Base-by-base conservation (phyloP, 148 eudicot species). In the Beta vulgaris region DNA sequence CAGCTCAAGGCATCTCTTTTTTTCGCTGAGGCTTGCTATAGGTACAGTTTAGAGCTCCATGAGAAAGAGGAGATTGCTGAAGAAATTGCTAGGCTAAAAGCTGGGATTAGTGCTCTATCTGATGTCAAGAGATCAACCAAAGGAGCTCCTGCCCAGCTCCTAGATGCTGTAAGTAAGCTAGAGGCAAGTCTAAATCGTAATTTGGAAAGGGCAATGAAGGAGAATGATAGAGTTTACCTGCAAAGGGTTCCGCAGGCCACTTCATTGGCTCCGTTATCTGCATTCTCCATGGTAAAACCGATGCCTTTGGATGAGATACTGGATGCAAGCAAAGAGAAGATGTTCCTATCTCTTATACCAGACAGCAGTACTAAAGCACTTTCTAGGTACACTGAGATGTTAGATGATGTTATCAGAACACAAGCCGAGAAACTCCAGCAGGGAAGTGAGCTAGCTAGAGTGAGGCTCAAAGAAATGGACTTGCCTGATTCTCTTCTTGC, bases 351-450 rank as follows among this genome's bases (percentile, higher is more conserved):
- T 80, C 89, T 95, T 78, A 91, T 95, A 61, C 99, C 99, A 29
- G 99, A 92, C 80, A 95, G 86, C 80, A 89, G 98, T 78, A 91
- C 97, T 3, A 95, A 95, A 80, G 91, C 96, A 49, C 97, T 95
- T 67, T 95, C 99, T 36, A 89, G 88, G 76, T 95, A 92, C 81
- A 95, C 99, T 28, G 98, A 95, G 78, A 92, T 95, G 99, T 86
- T 92, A 42, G 99, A 95, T 85, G 93, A 88, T 48, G 78, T 95
- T 74, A 92, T 89, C 74, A 85, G 99, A 81, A 91, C 97, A 58
- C 99, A 92, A 81, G 98, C 99, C 71, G 99, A 95, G 89, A 92
- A 85, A 77, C 84, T 95, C 78, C 99, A 92, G 82, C 98, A 95
- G 78, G 99, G 96, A 70, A 95, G 99, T 82, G 99, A 95, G 80